Base-by-base conservation (phyloP, 306 rosid species). In the Quercus gilva region DNA sequence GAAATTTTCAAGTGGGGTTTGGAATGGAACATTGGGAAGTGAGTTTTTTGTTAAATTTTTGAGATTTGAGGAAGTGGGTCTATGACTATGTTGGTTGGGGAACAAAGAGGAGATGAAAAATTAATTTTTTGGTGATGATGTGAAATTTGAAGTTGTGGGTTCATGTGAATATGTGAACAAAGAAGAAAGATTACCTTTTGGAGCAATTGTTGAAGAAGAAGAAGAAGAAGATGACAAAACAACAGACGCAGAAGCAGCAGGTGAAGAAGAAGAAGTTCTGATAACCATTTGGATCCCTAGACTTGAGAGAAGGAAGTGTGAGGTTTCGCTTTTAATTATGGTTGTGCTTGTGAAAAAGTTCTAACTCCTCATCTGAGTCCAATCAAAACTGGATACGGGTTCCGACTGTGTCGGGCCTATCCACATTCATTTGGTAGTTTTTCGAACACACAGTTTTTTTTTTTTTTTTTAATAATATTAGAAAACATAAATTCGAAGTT, bases 181-280 rank as follows among this genome's bases (percentile, higher is more conserved):
- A 59, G 85, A 52, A 21, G 80, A 73, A 3, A 81, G 26, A 53
- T 78, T 86, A 35, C 74, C 33, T 72, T 45, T 71, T 20, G 43
- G 55, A 74, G 74, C 69, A 20, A 58, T 25, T 26, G 5, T 31
- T 51, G 82, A 41, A 21, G 63, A 37, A 31, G 26, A 43, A 41
- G 68, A 74, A 19, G 70, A 65, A 6, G 71, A 33, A 17, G 49
- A 65, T 31, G 6, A 31, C 6, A 31, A 65, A 65, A 29, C 6
- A 3, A 25, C 23, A 35, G 25, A 33, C 33, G 29, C 31, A 43
- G 71, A 65, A 15, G 65, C 65, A 43, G 73, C 57, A 67, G 67
- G 29, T 56, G 33, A 3, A 21, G 58, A 9, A n/a, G 56, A 52
- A 2, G 53, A 73, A 33, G 80, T 69, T 76, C 21, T 71, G 53